These are phyloP conservation scores for Boletus fagicola DNA, from an alignment of 768 basidiomycete species.

Conservation along the genomic window DNA sequence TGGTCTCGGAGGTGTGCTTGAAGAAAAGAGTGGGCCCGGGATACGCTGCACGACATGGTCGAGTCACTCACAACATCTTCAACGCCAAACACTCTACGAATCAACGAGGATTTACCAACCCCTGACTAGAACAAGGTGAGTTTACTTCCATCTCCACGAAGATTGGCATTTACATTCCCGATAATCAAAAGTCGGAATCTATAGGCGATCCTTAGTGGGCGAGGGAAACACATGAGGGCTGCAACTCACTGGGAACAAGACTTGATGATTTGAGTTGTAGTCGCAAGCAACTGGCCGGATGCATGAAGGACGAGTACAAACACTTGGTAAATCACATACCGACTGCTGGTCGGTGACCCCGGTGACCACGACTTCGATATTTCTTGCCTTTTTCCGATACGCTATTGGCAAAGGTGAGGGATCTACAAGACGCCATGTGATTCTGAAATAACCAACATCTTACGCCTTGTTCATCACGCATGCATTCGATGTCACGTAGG, in stretches of 20 bases:
- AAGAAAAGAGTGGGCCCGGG: background rate
- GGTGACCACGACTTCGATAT: constrained; percentile 8
- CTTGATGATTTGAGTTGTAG: constrained; percentile 7
- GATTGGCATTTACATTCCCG: constrained; percentile 8
- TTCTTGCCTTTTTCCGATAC: constrained; percentile 9
- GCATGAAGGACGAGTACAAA: background rate
- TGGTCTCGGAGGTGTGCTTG: constrained; percentile 1
- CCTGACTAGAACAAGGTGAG: constrained; percentile 10
- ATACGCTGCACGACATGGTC: background rate
- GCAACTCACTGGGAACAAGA: constrained; percentile 12
- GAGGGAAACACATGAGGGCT: background rate
- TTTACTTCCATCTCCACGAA: background rate
- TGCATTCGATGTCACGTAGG: background rate
- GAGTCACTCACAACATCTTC: constrained; percentile 7
- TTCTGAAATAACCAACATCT: constrained; percentile 7
- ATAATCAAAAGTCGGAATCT: constrained; percentile 20
- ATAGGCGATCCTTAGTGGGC: background rate
- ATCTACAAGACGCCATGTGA: background rate
- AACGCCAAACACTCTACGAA: constrained; percentile 15
- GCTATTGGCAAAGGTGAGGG: constrained; percentile 1
- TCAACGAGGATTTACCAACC: constrained; percentile 17
- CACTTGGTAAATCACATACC: background rate
- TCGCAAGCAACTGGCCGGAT: constrained; percentile 8
- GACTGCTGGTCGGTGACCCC: background rate
- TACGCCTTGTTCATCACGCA: background rate